Evolutionary conservation across 2,329 filamentous ascomycete species (phyloP), one percentile per base, ranked within the genome.

Genomic region (Pestalotiopsis sp.): DNA sequence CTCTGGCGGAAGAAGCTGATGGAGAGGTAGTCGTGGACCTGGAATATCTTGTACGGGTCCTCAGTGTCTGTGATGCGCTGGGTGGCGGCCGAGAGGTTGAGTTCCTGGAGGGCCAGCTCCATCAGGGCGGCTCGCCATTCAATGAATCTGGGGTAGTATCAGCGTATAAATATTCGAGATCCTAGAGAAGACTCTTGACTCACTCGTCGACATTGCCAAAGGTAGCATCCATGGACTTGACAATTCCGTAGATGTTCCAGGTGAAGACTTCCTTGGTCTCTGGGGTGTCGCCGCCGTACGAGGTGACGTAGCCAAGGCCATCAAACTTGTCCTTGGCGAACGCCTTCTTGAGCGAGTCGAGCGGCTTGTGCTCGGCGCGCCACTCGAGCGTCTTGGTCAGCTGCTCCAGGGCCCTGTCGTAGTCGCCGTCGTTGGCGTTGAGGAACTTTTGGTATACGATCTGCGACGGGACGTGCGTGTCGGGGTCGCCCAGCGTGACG

Each of bases 391-490:
- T 95, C 75, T 91, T 90, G 69, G 83, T 85, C 59, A 98, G 88
- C 83, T 98, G 95, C 67, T 91, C 88, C 77, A 91, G 90, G 17
- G 95, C 93, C 77, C 91, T 91, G 66, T 85, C 84, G 6, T 93
- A 79, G 76, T 97, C 90, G 70, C 91, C 91, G 70, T 91, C 90
- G 79, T 98, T 98, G 78, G 95, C 95, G 74, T 95, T 93, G 68
- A 98, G 88, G 82, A 95, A 98, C 84, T 98, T 98, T 79, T 97
- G 94, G 63, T 98, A 85, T 65, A 98, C 88, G 74, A 97, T 91
- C 77, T 92, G 91, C 62, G 92, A 94, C 67, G 93, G 93, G 66
- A 95, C 86, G 75, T 94, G 86, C 56, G 82, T 77, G 3, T 75
- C 79, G 23, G 82, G 81, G 68, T 84, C 80, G 14, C 80, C 80